Evolutionary conservation across 257 asterid genomes (phyloP), one percentile per base, ranked within the genome.

Genomic region (Nemophila menziesii): DNA sequence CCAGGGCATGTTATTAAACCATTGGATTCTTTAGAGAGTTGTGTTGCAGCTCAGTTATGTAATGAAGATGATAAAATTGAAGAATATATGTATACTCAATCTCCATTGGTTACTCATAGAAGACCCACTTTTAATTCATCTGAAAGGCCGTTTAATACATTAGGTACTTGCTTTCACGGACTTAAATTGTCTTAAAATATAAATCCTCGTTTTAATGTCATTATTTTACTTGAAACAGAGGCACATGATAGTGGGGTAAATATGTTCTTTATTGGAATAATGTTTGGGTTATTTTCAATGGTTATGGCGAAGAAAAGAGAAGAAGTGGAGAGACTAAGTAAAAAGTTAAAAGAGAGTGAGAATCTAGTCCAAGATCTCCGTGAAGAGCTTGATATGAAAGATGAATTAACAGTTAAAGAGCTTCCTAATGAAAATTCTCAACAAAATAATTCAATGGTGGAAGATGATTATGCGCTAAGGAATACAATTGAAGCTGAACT

Each of bases 401-500:
- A 79, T 17, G 63, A 33, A 69, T 38, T 70, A 4, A 69, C 63
- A 43, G 79, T 78, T 60, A 71, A 61, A 67, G 92, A 79, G 55
- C 58, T 69, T 43, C 47, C 44, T 3, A 42, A 21, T 5, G 77
- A 68, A 43, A 56, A 40, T 20, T 43, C 50, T 67, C 58, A 34
- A 10, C 55, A 40, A 39, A 39, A 29, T 18, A 54, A 65, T 24
- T 53, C 20, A 8, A 47, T 38, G 16, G 47, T 42, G 2, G 81
- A 68, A 61, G 63, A 64, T 39, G 59, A 47, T 2, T n/a, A n/a
- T n/a, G 65, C 61, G 46, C 27, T 58, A 23, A 67, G 56, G 73
- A 75, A 73, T 71, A 56, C 61, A 69, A 80, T 84, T 18, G 95
- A 80, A 61, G 84, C 80, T 16, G 92, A 84, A 54, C 93, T 84